These are phyloP conservation scores for Populus davidiana DNA, from an alignment of 345 rosid genomes.

Conservation along the genomic window DNA sequence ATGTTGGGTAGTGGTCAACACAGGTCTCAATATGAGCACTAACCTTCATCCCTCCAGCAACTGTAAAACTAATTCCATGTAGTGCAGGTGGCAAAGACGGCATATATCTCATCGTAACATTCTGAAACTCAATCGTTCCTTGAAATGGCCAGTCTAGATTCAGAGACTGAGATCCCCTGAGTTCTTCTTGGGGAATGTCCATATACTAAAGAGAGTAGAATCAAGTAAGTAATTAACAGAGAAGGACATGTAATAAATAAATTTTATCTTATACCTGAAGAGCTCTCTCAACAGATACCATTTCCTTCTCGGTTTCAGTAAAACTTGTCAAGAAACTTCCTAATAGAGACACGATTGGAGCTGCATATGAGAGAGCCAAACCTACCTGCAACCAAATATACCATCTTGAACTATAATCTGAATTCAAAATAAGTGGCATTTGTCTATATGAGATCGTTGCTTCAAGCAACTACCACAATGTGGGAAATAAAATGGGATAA, in stretches of 20 bases:
- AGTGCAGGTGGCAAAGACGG: conserved; percentile 73
- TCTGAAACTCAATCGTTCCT: conserved; percentile 69
- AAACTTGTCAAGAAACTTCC: conserved; percentile 89
- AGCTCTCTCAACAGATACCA: conserved; percentile 89
- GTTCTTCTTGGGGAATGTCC: conserved; percentile 84
- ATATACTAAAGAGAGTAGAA: conserved; percentile 52
- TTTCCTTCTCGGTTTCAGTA: conserved; percentile 94
- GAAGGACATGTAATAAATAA: background rate
- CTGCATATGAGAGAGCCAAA: conserved; percentile 85
- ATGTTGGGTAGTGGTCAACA: background rate
- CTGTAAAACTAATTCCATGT: conserved; percentile 48
- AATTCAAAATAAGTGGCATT: background rate
- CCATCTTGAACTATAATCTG: background rate
- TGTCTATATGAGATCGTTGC: background rate
- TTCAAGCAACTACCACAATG: background rate
- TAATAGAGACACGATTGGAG: conserved; percentile 76
- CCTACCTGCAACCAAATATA: conserved; percentile 57
- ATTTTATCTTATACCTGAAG: conserved; percentile 53
- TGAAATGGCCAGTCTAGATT: conserved; percentile 63
- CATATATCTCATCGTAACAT: conserved; percentile 75
- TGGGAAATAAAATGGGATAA: background rate
- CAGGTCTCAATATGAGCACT: conserved; percentile 7
- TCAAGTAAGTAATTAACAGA: conserved; percentile 12
- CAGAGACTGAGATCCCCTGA: conserved; percentile 43
- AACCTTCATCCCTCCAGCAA: conserved; percentile 72